Evolutionary conservation across 2,329 filamentous ascomycete species (phyloP).

Genomic region (Sclerotinia subarctica): DNA sequence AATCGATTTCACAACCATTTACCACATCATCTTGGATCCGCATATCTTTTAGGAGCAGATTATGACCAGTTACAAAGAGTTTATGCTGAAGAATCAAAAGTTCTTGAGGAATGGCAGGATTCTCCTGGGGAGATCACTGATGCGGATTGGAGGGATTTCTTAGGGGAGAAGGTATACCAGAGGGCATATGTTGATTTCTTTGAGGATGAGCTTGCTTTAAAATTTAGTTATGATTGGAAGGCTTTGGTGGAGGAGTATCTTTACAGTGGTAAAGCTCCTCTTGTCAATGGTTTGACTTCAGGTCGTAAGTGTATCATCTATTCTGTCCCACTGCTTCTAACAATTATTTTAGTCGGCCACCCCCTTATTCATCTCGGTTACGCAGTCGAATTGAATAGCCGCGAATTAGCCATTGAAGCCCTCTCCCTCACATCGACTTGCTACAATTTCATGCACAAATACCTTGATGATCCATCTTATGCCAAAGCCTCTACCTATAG

Average conservation of each 20-base stretch:
- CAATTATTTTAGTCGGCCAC: conserved; percentile 63
- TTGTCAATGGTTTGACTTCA: conserved; percentile 76
- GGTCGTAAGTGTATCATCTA: conserved; percentile 59
- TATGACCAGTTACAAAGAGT: conserved; percentile 70
- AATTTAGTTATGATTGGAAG: conserved; percentile 77
- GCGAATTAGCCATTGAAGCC: conserved; percentile 85
- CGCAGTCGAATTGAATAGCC: conserved; percentile 81
- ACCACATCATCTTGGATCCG: conserved; percentile 76
- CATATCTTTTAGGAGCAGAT: conserved; percentile 79
- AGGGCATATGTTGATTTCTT: conserved; percentile 93
- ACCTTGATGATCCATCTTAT: conserved; percentile 70
- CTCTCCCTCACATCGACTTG: conserved; percentile 63
- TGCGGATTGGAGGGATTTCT: conserved; percentile 81
- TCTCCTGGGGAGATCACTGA: conserved; percentile 80
- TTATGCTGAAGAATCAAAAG: conserved; percentile 72
- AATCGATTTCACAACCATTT: conserved; percentile 78
- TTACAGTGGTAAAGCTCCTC: conserved; percentile 67
- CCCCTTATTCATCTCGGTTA: conserved; percentile 95
- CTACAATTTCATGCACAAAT: conserved; percentile 61
- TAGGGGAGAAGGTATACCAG: conserved; percentile 79
- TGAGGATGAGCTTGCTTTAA: conserved; percentile 78
- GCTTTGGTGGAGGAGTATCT: conserved; percentile 72
- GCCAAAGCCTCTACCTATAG: conserved; percentile 60
- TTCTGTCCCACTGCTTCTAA: conserved; percentile 27
- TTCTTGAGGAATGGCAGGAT: conserved; percentile 75